Base-by-base conservation (phyloP, 2,329 filamentous ascomycete genomes). In the Myriosclerotinia curreyana region DNA sequence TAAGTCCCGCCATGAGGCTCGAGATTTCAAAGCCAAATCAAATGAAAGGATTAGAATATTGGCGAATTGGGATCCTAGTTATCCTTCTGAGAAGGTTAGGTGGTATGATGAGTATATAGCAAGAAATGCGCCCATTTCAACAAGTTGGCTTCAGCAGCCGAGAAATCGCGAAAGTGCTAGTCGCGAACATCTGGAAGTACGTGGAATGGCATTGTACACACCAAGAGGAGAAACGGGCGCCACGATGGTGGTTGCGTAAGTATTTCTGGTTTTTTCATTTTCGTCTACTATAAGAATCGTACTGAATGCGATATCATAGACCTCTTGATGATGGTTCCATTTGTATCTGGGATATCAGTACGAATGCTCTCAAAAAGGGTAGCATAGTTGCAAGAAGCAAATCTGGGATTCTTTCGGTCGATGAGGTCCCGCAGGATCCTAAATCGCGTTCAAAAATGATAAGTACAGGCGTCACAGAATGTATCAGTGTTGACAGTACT, bases 31-130 rank as follows among this genome's bases (percentile, higher is more conserved):
- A 51, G 68, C 65, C 25, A 63, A 50, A 51, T 71, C 72, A 25
- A 71, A 69, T 63, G 78, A 83, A 69, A 78, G 79, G 63, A 76
- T 79, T 28, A 82, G 86, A 58, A 83, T 91, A 64, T 79, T 90
- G 72, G 87, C 87, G 5, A 91, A 91, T 69, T 96, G 92, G 92
- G 91, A 96, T 70, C 91, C 91, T 0, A 85, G 85, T 0, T 92
- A 89, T 68, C 84, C 86, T 0, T 79, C 77, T 5, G 92, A 97
- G 76, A 80, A 80, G 49, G 81, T 93, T 25, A 86, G 90, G 56
- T 97, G 92, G 89, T 96, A 96, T 75, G 84, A 90, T 63, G 93
- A 97, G 75, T 96, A 92, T 73, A 88, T 96, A 67, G 91, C 93
- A 61, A 83, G 93, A 42, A 83, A 93, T 76, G 92, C 86, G 0